Percentiles rank a stretch among this genome's conserved stretches.
Evolutionary conservation across 495 filamentous ascomycete genomes (phyloP).

Genomic region (Entonaema liquescens): DNA sequence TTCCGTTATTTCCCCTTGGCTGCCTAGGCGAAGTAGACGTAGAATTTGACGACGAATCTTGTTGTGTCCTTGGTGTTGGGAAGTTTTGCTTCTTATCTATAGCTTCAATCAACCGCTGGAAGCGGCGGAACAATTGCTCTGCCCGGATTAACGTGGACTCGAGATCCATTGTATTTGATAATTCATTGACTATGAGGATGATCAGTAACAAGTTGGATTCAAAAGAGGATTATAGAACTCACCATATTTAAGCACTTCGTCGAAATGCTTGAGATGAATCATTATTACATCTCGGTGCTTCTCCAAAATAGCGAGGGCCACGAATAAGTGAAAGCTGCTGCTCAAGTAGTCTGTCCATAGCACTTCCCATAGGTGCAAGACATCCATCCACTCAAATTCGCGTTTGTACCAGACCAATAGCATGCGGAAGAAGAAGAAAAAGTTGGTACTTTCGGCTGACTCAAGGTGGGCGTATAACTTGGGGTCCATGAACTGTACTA

Average conservation of each 20-base stretch:
- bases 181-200: conserved; percentile 78
- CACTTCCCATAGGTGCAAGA: conserved; percentile 88
- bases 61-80: conserved; percentile 59
- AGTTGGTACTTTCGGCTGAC: conserved; percentile 92
- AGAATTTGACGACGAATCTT: conserved; percentile 33
- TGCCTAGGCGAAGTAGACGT: conserved; percentile 17
- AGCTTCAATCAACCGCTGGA: conserved; percentile 84
- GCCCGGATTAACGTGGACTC: conserved; percentile 83
- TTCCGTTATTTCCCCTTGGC: conserved; percentile 35
- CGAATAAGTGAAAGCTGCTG: conserved; percentile 91
- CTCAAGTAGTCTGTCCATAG: conserved; percentile 93
- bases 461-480: conserved; percentile 91
- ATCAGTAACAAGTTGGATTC: conserved; percentile 27
- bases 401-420: conserved; percentile 98
- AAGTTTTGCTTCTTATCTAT: conserved; percentile 91
- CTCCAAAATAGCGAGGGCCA: conserved; percentile 94
- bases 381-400: conserved; percentile 88
- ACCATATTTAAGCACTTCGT: conserved; percentile 97
- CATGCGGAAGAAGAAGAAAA: conserved; percentile 99
- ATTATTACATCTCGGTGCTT: conserved; percentile 95
- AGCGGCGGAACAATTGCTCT: conserved; percentile 86
- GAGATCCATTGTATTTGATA: conserved; percentile 91
- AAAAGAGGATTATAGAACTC: conserved; percentile 45
- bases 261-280: conserved; percentile 91
- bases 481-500: conserved; percentile 95